Evolutionary conservation across 352 stramenopile species (phyloP).

Genomic region (Phytophthora melonis): DNA sequence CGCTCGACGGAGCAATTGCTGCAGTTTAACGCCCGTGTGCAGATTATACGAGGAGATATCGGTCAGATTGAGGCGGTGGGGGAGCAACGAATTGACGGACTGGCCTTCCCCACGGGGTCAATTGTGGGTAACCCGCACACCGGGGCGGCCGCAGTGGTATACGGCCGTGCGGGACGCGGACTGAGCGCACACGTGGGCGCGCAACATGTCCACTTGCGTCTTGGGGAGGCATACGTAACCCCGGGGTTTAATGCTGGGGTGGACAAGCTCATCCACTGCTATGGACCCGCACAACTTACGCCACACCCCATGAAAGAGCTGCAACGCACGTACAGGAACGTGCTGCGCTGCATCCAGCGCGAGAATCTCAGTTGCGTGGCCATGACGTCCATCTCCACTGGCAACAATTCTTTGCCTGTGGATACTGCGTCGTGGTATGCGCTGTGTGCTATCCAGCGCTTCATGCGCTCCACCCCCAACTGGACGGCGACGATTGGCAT

Average conservation of each 20-base stretch:
- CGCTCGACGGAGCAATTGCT: conserved; percentile 41
- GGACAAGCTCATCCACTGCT: conserved; percentile 65
- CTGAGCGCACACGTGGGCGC: conserved; percentile 36
- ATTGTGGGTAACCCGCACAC: conserved; percentile 39
- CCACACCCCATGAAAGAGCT: conserved; percentile 32
- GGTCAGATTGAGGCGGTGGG: conserved; percentile 40
- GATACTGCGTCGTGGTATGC: conserved; percentile 47
- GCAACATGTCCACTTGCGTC: conserved; percentile 23
- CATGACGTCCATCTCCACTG: conserved; percentile 74
- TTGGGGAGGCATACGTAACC: conserved; percentile 50
- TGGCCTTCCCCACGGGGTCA: conserved; percentile 44
- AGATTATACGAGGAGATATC: conserved; percentile 56
- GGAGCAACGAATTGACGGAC: conserved; percentile 36
- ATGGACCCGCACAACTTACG: conserved; percentile 49
- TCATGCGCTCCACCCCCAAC: conserved; percentile 44
- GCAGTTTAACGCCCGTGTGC: conserved; percentile 47
- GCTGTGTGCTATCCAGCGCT: conserved; percentile 64
- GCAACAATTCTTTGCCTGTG: conserved; percentile 58
- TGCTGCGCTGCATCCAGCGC: conserved; percentile 45
- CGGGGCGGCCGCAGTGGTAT: conserved; percentile 42
- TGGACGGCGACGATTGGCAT: conserved; percentile 61
- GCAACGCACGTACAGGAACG: conserved; percentile 46
- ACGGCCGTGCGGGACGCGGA: conserved; percentile 34
- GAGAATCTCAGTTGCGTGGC: conserved; percentile 63
- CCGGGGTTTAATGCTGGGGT: conserved; percentile 65